A percentile compares a stretch with the other conserved stretches of the same genome.
Evolutionary conservation across 2,329 filamentous ascomycete genomes (phyloP).

Genomic region (Parascedosporium putredinis): DNA sequence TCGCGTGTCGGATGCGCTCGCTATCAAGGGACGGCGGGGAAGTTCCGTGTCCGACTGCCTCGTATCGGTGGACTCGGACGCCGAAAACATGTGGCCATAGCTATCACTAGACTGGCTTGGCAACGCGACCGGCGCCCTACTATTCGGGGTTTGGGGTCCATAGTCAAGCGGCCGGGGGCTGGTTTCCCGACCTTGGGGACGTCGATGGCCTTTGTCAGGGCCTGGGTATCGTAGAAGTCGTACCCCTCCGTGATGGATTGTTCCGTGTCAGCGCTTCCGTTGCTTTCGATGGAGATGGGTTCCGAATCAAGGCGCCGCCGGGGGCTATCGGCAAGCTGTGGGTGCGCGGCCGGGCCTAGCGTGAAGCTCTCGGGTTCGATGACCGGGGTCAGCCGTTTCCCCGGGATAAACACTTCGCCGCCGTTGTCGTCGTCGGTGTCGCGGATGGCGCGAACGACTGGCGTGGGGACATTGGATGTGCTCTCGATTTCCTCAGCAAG

Average conservation of each 20-base stretch:
- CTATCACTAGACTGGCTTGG: slow-evolving; percentile 43
- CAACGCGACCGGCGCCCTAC: background rate
- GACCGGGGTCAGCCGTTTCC: slow-evolving; percentile 34
- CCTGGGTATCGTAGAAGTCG: slow-evolving; percentile 55
- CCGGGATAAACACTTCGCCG: slow-evolving; percentile 15
- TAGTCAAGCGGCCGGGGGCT: background rate
- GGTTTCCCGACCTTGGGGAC: background rate
- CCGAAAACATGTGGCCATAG: slow-evolving; percentile 47
- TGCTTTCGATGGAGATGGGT: slow-evolving; percentile 39
- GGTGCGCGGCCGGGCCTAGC: slow-evolving; percentile 36
- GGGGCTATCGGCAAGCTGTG: slow-evolving; percentile 23
- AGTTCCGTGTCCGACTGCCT: slow-evolving; percentile 15
- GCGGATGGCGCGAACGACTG: slow-evolving; percentile 40
- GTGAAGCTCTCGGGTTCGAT: slow-evolving; percentile 39
- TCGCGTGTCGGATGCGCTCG: slow-evolving; percentile 9
- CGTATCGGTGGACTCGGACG: slow-evolving; percentile 26
- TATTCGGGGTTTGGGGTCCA: background rate
- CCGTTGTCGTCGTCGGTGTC: slow-evolving; percentile 20
- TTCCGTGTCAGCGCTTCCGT: slow-evolving; percentile 35
- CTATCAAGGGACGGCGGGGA: background rate
- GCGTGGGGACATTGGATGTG: slow-evolving; percentile 52
- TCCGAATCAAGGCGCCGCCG: slow-evolving; percentile 39
- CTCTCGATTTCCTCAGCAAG: slow-evolving; percentile 48
- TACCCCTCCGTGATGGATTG: slow-evolving; percentile 50
- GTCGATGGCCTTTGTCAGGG: slow-evolving; percentile 39